phyloP scores from a whole-genome alignment of 495 filamentous ascomycete species.

The Daldinia concentrica region DNA sequence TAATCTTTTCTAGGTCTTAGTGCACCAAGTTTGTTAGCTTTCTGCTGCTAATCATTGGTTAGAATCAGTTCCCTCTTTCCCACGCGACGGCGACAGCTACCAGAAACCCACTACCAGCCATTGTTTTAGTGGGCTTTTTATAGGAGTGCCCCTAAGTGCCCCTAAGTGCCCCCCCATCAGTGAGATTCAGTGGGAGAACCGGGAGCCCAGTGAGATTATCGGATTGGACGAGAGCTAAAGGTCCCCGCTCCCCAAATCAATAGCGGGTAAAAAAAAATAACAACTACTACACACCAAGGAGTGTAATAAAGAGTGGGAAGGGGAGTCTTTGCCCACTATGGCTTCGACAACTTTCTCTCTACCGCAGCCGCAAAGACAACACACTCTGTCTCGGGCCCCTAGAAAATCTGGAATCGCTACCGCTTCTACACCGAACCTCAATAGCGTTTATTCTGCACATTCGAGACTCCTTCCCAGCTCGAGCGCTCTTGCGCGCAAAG shows the following conservation, averaged over 20 bases:
- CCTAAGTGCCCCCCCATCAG: background rate
- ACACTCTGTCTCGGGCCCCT: conserved; percentile 41
- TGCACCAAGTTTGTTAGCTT: conserved; percentile 19
- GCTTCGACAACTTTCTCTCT: conserved; percentile 44
- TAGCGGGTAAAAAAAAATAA: conserved; percentile 40
- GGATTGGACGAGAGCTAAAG: conserved; percentile 29
- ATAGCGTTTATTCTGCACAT: conserved; percentile 57
- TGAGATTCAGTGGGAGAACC: background rate
- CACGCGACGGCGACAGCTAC: conserved; percentile 31
- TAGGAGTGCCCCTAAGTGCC: conserved; percentile 16
- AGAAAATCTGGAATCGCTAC: conserved; percentile 59
- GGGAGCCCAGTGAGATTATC: conserved; percentile 6
- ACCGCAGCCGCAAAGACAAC: conserved; percentile 32
- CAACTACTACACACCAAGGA: conserved; percentile 22
- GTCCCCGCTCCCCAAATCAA: conserved; percentile 38
- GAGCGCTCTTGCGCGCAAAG: conserved; percentile 68
- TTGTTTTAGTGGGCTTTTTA: conserved; percentile 30
- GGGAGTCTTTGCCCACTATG: conserved; percentile 42
- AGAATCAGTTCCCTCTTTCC: conserved; percentile 26
- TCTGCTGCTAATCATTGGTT: conserved; percentile 26
- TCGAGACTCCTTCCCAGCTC: conserved; percentile 53
- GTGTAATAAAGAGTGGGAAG: conserved; percentile 27
- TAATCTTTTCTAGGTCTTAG: conserved; percentile 27
- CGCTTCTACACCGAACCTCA: conserved; percentile 67
- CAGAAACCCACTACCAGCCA: conserved; percentile 20